Percentiles rank a stretch among this genome's conserved stretches.
Evolutionary conservation across 2,329 filamentous ascomycete genomes (phyloP).

Genomic region (Diplodia intermedia): DNA sequence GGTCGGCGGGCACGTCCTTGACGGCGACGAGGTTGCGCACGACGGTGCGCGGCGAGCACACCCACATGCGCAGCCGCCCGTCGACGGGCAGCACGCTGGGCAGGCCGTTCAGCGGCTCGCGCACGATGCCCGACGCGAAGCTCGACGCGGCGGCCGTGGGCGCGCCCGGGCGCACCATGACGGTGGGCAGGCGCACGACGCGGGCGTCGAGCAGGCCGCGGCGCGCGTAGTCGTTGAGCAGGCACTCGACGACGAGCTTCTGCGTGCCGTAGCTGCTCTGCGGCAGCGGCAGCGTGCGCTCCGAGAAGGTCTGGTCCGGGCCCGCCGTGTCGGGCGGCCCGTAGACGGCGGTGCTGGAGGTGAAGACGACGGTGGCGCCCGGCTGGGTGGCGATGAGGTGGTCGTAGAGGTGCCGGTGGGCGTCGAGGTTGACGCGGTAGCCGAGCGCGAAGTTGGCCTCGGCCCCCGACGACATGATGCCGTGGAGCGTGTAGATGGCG

Average conservation of each 20-base stretch:
- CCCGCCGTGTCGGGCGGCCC: constrained; percentile 55
- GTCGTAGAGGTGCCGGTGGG: constrained; percentile 59
- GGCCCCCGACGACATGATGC: constrained; percentile 68
- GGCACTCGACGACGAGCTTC: constrained; percentile 64
- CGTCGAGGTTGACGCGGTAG: constrained; percentile 64
- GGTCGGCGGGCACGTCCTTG: constrained; percentile 55
- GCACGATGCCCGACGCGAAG: constrained; percentile 67
- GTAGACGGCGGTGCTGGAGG: constrained; percentile 66
- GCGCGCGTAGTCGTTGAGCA: constrained; percentile 66
- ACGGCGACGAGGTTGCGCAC: constrained; percentile 60
- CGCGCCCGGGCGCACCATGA: constrained; percentile 63
- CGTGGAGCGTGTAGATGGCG: constrained; percentile 63
- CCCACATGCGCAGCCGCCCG: constrained; percentile 59
- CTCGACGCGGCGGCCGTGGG: constrained; percentile 65
- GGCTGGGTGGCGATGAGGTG: constrained; percentile 56
- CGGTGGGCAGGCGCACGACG: constrained; percentile 64
- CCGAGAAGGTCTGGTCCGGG: constrained; percentile 40
- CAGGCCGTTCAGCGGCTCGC: constrained; percentile 64
- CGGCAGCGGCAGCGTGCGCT: constrained; percentile 59
- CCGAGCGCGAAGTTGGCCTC: constrained; percentile 65
- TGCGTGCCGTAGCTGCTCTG: constrained; percentile 66
- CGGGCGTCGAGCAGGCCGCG: constrained; percentile 63
- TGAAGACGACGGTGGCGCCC: constrained; percentile 62
- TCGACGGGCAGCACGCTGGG: constrained; percentile 56
- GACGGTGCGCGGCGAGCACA: constrained; percentile 61